phyloP scores from a whole-genome alignment of 345 rosid genomes.

The Moricandia arvensis region DNA sequence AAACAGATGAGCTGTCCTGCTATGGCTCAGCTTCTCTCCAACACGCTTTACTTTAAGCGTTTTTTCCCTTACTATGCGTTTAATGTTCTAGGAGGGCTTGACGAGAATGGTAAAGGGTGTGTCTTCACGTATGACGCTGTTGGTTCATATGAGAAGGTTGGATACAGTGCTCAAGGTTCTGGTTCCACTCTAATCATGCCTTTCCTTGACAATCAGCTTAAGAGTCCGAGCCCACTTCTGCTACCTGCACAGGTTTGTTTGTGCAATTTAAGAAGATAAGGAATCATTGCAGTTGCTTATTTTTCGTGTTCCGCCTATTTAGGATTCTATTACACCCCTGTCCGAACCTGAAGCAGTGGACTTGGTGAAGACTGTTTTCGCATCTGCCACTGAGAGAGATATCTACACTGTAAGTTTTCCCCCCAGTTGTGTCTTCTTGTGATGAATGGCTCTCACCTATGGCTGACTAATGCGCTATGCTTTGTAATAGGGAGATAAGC shows the following conservation, averaged over 20 bases:
- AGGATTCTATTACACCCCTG: constrained; percentile 97
- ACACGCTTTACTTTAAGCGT: constrained; percentile 94
- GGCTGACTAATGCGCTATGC: constrained; percentile 1
- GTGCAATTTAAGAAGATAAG: not conserved
- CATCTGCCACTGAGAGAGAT: constrained; percentile 97
- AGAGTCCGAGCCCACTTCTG: constrained; percentile 94
- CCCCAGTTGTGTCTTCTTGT: not conserved
- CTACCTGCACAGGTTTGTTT: constrained; percentile 68
- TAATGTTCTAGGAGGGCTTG: constrained; percentile 95
- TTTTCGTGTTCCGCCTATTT: constrained; percentile 11
- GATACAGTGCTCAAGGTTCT: constrained; percentile 93
- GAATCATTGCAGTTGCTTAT: not conserved
- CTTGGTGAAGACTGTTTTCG: constrained; percentile 85
- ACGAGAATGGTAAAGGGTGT: constrained; percentile 89
- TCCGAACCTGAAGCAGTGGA: constrained; percentile 84
- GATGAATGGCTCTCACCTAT: not conserved
- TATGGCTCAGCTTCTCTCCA: constrained; percentile 93
- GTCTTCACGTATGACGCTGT: constrained; percentile 97
- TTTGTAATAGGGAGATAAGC: constrained; percentile 71
- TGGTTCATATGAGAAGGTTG: constrained; percentile 98
- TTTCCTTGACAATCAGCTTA: constrained; percentile 92
- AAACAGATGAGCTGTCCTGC: constrained; percentile 98
- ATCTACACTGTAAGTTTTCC: constrained; percentile 77
- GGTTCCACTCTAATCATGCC: constrained; percentile 94
- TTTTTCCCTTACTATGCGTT: constrained; percentile 97